Percentiles rank a stretch among this genome's conserved stretches.
Evolutionary conservation across 2,329 filamentous ascomycete genomes (phyloP).

Genomic region (Clarireedia hainanense): DNA sequence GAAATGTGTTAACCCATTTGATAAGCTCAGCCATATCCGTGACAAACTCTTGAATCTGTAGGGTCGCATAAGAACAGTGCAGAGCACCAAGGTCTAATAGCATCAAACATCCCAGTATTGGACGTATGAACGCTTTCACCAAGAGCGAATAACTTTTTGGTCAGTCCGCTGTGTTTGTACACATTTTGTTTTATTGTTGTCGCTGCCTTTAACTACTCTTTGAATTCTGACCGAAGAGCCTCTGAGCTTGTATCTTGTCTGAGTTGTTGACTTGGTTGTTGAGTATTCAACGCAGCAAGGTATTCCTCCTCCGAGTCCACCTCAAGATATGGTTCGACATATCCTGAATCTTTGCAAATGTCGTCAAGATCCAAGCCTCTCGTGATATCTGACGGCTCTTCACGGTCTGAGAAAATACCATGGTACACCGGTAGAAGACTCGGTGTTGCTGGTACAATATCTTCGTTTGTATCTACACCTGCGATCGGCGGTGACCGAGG

Average conservation of each 20-base stretch:
- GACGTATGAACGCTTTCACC: neutral
- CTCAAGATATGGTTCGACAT: neutral
- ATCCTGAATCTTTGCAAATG: neutral
- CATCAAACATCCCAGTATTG: neutral
- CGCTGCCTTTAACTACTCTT: neutral
- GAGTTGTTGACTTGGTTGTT: neutral
- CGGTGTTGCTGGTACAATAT: neutral
- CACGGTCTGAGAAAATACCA: neutral
- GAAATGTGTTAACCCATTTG: neutral
- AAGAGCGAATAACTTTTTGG: neutral
- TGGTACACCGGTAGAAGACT: neutral
- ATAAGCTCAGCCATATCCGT: neutral
- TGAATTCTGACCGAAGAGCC: neutral
- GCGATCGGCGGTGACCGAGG: neutral
- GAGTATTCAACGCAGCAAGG: neutral
- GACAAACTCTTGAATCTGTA: neutral
- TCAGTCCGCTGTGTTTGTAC: neutral
- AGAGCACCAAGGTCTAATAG: neutral
- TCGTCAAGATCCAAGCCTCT: neutral
- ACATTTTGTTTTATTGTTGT: neutral
- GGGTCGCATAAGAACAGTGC: neutral
- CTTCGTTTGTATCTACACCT: neutral
- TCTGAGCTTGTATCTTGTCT: neutral
- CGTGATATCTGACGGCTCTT: neutral
- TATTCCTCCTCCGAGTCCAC: conserved; percentile 1